These are phyloP conservation scores for Calocybe indica DNA, from an alignment of 768 basidiomycete genomes.

Conservation along the genomic window DNA sequence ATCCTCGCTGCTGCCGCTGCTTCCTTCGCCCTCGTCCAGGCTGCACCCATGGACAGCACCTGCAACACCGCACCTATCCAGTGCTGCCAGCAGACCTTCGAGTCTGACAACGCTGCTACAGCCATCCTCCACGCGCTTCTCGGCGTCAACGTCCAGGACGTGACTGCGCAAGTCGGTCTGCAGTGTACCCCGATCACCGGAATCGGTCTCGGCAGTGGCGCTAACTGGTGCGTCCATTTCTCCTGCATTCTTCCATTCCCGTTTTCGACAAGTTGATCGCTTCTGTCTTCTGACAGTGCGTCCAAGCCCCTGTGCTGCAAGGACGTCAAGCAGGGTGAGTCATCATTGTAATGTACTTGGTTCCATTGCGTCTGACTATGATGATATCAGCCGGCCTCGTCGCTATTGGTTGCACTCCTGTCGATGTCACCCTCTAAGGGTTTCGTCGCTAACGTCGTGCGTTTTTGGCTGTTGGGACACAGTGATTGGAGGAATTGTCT, in stretches of 20 bases:
- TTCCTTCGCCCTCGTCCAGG: no score
- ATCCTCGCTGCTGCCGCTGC: no score
- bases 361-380: no score
- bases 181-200: conserved; percentile 1
- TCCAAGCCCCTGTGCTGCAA: conserved; percentile 1
- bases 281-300: background rate
- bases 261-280: background rate
- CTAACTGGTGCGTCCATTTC: background rate
- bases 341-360: no score
- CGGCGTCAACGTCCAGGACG: background rate
- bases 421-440: no score
- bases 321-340: background rate
- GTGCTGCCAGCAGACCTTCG: background rate
- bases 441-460: no score
- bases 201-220: background rate
- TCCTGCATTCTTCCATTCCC: background rate
- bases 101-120: background rate
- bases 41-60: no score
- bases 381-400: no score
- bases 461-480: no score
- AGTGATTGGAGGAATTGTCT: no score
- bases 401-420: no score
- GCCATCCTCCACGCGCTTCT: background rate
- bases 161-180: background rate
- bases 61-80: conserved; percentile 2